Conservation (phyloP, 2,329 filamentous ascomycete genomes). For the Nemania abortiva region DNA sequence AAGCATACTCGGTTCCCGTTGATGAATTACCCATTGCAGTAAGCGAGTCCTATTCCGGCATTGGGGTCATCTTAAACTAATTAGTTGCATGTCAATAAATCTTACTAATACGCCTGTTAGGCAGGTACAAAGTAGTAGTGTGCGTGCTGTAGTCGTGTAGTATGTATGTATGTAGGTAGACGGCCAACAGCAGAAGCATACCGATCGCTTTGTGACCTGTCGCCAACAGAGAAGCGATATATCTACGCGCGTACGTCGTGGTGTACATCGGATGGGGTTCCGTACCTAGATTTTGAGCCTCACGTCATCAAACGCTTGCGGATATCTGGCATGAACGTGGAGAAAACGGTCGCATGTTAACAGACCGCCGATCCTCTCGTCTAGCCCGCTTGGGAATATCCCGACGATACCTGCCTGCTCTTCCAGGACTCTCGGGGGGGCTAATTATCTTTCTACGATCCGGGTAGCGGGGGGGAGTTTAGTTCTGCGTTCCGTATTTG, state of each 20-base stretch:
- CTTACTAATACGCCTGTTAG: neutral
- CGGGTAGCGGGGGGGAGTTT: neutral
- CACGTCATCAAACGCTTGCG: constrained; percentile 37
- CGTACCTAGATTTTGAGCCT: constrained; percentile 38
- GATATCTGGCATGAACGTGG: constrained; percentile 42
- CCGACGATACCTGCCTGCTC: constrained; percentile 32
- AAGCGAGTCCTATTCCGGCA: constrained; percentile 31
- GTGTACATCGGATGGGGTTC: constrained; percentile 28
- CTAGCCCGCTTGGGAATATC: constrained; percentile 35
- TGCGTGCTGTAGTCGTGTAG: neutral
- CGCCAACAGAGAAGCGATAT: constrained; percentile 1
- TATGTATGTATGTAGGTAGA: neutral
- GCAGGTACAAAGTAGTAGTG: neutral
- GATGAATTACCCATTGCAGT: constrained; percentile 28
- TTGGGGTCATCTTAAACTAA: constrained; percentile 20
- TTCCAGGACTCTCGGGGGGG: constrained; percentile 18
- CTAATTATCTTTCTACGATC: constrained; percentile 31
- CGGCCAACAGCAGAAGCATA: neutral
- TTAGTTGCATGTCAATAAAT: constrained; percentile 6
- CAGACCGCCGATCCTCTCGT: constrained; percentile 39
- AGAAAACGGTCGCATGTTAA: constrained; percentile 39
- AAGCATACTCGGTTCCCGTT: constrained; percentile 9
- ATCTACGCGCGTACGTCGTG: constrained; percentile 22
- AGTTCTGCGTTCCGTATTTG: neutral
- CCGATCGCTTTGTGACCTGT: neutral